Percentiles rank a stretch among this genome's conserved stretches.
phyloP scores from a whole-genome alignment of 2,329 filamentous ascomycete species.

The Curvularia sp. region DNA sequence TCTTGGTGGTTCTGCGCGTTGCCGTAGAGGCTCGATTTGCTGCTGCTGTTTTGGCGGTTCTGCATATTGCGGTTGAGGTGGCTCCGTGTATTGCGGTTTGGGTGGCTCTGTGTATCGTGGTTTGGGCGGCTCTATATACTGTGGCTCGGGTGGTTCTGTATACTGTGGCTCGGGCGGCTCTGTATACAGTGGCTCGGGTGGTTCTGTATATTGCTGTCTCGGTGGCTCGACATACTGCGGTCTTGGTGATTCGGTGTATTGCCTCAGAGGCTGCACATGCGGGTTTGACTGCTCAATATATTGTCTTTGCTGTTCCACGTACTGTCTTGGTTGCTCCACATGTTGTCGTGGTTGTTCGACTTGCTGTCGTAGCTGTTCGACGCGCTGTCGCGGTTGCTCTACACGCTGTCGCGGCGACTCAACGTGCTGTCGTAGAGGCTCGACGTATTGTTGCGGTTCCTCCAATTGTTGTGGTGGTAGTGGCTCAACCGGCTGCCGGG shows the following conservation, averaged over 20 bases:
- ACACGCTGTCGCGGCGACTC: conserved; percentile 8
- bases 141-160: background rate
- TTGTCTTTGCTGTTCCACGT: conserved; percentile 14
- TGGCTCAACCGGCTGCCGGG: conserved; percentile 6
- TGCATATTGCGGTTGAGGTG: background rate
- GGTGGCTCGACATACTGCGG: conserved; percentile 11
- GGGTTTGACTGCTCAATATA: conserved; percentile 12
- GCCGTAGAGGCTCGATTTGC: conserved; percentile 10
- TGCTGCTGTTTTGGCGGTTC: conserved; percentile 14
- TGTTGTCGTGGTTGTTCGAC: conserved; percentile 10
- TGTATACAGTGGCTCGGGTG: background rate
- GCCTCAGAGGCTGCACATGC: conserved; percentile 10
- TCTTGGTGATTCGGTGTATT: conserved; percentile 9
- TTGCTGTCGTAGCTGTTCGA: conserved; percentile 8
- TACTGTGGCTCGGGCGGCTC: background rate
- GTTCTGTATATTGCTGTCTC: conserved; percentile 10
- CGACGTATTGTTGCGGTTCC: conserved; percentile 1
- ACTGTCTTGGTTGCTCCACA: conserved; percentile 2
- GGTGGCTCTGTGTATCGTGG: background rate
- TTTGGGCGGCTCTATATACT: background rate
- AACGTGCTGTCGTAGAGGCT: conserved; percentile 4
- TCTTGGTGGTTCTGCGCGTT: conserved; percentile 13
- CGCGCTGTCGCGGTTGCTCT: conserved; percentile 2
- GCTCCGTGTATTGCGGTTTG: background rate
- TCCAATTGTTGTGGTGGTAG: conserved; percentile 8